These are phyloP conservation scores for Camelina hispida DNA, from an alignment of 345 rosid genomes.

Conservation along the genomic window DNA sequence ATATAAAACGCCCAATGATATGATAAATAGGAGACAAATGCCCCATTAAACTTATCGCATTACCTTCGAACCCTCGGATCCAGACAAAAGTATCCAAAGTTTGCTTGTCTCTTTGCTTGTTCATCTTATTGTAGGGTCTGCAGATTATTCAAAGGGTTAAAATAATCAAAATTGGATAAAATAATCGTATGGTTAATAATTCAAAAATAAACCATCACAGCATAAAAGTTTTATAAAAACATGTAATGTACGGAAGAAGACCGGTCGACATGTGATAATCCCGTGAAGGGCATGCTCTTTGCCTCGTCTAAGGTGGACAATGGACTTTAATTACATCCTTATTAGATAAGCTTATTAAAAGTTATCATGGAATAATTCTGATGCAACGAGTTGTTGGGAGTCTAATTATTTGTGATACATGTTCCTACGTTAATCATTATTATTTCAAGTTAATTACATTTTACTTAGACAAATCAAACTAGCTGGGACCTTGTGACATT, in stretches of 20 bases:
- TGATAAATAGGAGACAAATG: conserved; percentile 33
- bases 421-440: not conserved
- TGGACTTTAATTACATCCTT: conserved; percentile 17
- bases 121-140: conserved; percentile 24
- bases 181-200: not conserved
- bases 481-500: not conserved
- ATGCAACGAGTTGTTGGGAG: conserved; percentile 9
- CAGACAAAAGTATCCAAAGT: conserved; percentile 32
- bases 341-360: not conserved
- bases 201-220: conserved; percentile 2
- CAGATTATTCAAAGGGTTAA: conserved; percentile 1
- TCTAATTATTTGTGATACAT: conserved; percentile 15
- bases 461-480: not conserved
- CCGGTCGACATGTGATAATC: conserved; percentile 45
- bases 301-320: conserved; percentile 44
- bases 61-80: conserved; percentile 36
- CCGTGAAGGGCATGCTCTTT: conserved; percentile 43
- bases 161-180: conserved; percentile 5
- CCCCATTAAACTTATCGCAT: conserved; percentile 31
- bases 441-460: not conserved
- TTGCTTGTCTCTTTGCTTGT: conserved; percentile 37
- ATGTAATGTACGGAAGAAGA: conserved; percentile 45
- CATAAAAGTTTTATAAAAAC: conserved; percentile 21
- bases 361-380: not conserved
- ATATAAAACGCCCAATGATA: conserved; percentile 4